Base-by-base conservation (phyloP, 345 rosid species). In the Laguncularia racemosa region DNA sequence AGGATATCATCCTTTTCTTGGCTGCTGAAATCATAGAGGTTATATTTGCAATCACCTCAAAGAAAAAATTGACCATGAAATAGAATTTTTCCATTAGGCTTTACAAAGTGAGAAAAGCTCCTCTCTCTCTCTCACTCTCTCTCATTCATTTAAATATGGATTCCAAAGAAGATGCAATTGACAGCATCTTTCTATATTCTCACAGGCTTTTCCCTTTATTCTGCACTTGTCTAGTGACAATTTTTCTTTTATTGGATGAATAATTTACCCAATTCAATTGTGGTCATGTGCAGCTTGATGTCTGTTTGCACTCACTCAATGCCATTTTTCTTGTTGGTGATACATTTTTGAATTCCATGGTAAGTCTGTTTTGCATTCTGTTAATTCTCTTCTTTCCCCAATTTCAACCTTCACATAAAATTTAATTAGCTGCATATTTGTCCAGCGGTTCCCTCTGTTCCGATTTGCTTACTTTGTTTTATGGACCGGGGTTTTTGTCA, bases 371-470 rank as follows among this genome's bases (percentile, higher is more conserved):
- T 8, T 33, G 55, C 28, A 14, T 71, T 48, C 3, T 57, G 51
- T 26, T 40, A 20, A 44, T 52, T 57, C 40, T 16, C 16, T 0
- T 9, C 47, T 61, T 51, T 50, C 21, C 13, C 53, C 51, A 13
- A 3, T 44, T 26, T 21, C 47, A 40, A 50, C 40, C 18, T 48
- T 40, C 21, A 55, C 46, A 17, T 33, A 53, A 28, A 3, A 16
- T 48, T 53, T 45, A 11, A 0, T 48, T 20, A 14, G 16, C 33
- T 51, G 3, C 38, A 38, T 65, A 26, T 59, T 17, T 62, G 64
- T 80, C 19, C 90, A 93, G 96, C 76, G 81, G 50, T 93, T 93
- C 68, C 96, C 99, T 1, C 46, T 84, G 67, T 93, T 85, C 54
- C 89, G 97, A 52, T 64, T 93, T 45, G 77, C 82, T 12, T 93